Conservation (phyloP, 495 filamentous ascomycete species). For the Tuber umbilicatum region DNA sequence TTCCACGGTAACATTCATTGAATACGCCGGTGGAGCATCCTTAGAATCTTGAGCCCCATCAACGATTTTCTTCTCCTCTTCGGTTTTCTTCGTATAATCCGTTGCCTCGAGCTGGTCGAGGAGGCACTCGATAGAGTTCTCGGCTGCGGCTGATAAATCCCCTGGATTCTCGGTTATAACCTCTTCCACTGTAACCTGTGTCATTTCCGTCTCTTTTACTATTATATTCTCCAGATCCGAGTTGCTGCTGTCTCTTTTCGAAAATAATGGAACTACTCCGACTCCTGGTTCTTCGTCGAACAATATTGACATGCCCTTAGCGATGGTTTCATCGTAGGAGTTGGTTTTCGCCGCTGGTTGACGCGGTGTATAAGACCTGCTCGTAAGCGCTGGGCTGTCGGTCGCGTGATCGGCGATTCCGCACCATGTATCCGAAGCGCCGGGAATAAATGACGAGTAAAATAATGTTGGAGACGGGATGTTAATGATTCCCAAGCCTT, state of each 20-base stretch:
- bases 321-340: slow-evolving; percentile 35
- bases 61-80: slow-evolving; percentile 14
- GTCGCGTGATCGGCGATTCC: slow-evolving; percentile 31
- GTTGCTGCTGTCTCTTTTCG: slow-evolving; percentile 8
- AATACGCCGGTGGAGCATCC: slow-evolving; percentile 10
- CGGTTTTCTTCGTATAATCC: slow-evolving; percentile 17
- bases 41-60: slow-evolving; percentile 14
- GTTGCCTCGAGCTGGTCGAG: slow-evolving; percentile 26
- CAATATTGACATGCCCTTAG: slow-evolving; percentile 31
- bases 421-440: slow-evolving; percentile 33
- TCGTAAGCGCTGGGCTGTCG: slow-evolving; percentile 34
- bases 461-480: slow-evolving; percentile 39
- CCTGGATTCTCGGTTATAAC: slow-evolving; percentile 23
- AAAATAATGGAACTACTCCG: slow-evolving; percentile 27
- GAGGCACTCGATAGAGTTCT: slow-evolving; percentile 21
- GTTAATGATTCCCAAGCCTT: slow-evolving; percentile 34
- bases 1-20: neutral
- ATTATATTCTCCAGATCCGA: slow-evolving; percentile 7
- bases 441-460: slow-evolving; percentile 26
- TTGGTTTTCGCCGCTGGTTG: slow-evolving; percentile 34
- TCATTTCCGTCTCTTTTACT: slow-evolving; percentile 22
- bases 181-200: slow-evolving; percentile 30
- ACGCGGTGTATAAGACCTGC: slow-evolving; percentile 35
- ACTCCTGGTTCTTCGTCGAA: slow-evolving; percentile 30
- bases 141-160: slow-evolving; percentile 36